Base-by-base conservation (phyloP, 1,284 basidiomycete species). In the Inonotus obliquus region DNA sequence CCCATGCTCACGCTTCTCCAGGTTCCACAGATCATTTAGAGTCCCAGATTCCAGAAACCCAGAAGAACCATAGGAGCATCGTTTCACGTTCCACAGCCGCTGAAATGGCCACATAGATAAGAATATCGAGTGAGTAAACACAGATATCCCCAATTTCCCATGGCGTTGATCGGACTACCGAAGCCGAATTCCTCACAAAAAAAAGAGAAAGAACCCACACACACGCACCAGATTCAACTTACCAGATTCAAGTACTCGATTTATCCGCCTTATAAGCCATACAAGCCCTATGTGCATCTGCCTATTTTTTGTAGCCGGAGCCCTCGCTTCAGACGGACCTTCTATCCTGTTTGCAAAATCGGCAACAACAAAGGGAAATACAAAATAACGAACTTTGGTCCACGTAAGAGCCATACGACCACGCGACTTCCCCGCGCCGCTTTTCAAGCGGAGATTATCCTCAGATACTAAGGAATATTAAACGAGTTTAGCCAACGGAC, bases 31-130 rank as follows among this genome's bases (percentile, higher is more conserved):
- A n/a, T n/a, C n/a, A n/a, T n/a, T n/a, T n/a, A n/a, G n/a, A n/a
- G n/a, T n/a, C n/a, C n/a, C n/a, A n/a, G n/a, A n/a, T n/a, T n/a
- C n/a, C n/a, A n/a, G n/a, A n/a, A n/a, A n/a, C n/a, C n/a, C n/a
- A n/a, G n/a, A n/a, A n/a, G n/a, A n/a, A n/a, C 11, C 45, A 17
- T 48, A 21, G 14, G 51, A 52, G 29, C 29, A 25, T 52, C 51
- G 51, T 52, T 52, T 52, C 51, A 52, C 27, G 51, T 23, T 9
- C 51, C 9, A 11, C 51, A 52, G 51, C 51, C 51, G 51, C 51
- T 52, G 27, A 32, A 52, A n/a, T 9, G 27, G 14, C 14, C 27
- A 32, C 32, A 32, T 32, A 32, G 9, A 32, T 32, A 32, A 32
- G 9, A 4, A 32, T n/a, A 32, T 9, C 32, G 32, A 9, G 32